phyloP scores from a whole-genome alignment of 257 asterid species.

The Solanum peruvianum region DNA sequence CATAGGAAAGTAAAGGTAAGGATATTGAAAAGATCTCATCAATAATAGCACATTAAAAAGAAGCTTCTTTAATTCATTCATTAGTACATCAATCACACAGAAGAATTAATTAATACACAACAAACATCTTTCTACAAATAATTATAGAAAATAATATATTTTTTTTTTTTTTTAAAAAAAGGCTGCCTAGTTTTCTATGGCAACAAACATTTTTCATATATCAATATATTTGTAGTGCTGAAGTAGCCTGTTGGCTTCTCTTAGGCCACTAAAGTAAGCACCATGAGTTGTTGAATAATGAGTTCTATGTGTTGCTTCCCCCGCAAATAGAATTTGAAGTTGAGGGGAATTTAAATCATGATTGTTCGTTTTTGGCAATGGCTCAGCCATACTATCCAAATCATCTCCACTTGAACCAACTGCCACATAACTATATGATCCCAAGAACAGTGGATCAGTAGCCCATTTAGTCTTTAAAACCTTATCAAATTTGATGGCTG shows the following conservation, averaged over 20 bases:
- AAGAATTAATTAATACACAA: background rate
- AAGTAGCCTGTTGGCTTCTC: slow-evolving; percentile 92
- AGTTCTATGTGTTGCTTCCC: slow-evolving; percentile 90
- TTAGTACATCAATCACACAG: background rate
- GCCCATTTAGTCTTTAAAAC: slow-evolving; percentile 81
- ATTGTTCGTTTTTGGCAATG: slow-evolving; percentile 35
- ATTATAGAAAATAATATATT: background rate
- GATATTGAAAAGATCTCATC: background rate
- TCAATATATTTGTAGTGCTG: slow-evolving; percentile 39
- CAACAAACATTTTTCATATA: slow-evolving; percentile 7
- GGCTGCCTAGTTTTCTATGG: background rate
- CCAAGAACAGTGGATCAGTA: slow-evolving; percentile 73
- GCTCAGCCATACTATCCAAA: slow-evolving; percentile 73
- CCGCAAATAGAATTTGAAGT: slow-evolving; percentile 78
- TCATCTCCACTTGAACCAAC: slow-evolving; percentile 83
- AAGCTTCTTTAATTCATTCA: background rate
- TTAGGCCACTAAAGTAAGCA: slow-evolving; percentile 82
- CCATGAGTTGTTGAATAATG: slow-evolving; percentile 95
- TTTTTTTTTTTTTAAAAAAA: background rate
- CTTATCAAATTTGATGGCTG: slow-evolving; percentile 17
- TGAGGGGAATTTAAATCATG: slow-evolving; percentile 3
- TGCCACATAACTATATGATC: slow-evolving; percentile 78
- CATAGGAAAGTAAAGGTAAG: background rate
- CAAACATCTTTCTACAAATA: background rate
- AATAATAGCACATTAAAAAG: background rate